phyloP scores from a whole-genome alignment of 192 early-diverging fungal species.

The Radiomyces spectabilis region DNA sequence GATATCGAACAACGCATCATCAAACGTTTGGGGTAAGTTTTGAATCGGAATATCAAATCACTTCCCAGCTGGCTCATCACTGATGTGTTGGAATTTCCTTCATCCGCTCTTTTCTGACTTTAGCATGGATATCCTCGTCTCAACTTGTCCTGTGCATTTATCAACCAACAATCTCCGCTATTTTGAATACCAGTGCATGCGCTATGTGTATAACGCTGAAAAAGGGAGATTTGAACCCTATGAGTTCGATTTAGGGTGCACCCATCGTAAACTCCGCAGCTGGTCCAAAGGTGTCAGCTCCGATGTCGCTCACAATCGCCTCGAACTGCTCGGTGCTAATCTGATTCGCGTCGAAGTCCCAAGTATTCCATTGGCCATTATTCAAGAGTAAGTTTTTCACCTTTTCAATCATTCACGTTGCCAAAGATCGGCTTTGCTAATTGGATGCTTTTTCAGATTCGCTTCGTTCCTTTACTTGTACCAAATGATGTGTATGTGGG shows the following conservation, averaged over 20 bases:
- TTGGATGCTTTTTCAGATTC: conserved; percentile 30
- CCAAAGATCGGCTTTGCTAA: no score
- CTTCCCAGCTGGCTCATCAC: no score
- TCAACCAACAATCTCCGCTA: conserved; percentile 37
- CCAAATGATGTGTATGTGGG: conserved; percentile 62
- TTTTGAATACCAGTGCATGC: conserved; percentile 73
- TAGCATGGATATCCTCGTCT: conserved; percentile 32
- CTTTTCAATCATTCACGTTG: no score
- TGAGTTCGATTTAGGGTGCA: conserved; percentile 51
- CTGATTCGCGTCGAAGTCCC: conserved; percentile 48
- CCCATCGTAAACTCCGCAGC: conserved; percentile 38
- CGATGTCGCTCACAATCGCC: conserved; percentile 42
- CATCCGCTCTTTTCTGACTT: neutral
- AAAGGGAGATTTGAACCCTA: conserved; percentile 46
- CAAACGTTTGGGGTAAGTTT: conserved; percentile 23
- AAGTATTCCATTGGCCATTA: conserved; percentile 34
- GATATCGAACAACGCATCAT: conserved; percentile 19
- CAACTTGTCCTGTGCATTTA: conserved; percentile 30
- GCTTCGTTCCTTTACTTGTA: conserved; percentile 51
- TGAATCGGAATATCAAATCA: neutral
- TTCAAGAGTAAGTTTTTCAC: conserved; percentile 43
- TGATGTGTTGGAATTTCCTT: no score
- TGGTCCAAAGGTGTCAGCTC: conserved; percentile 40
- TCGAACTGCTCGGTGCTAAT: conserved; percentile 59
- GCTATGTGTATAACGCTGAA: conserved; percentile 57